Conservation (phyloP, 1,284 basidiomycete genomes). For the Puccinia polysora region DNA sequence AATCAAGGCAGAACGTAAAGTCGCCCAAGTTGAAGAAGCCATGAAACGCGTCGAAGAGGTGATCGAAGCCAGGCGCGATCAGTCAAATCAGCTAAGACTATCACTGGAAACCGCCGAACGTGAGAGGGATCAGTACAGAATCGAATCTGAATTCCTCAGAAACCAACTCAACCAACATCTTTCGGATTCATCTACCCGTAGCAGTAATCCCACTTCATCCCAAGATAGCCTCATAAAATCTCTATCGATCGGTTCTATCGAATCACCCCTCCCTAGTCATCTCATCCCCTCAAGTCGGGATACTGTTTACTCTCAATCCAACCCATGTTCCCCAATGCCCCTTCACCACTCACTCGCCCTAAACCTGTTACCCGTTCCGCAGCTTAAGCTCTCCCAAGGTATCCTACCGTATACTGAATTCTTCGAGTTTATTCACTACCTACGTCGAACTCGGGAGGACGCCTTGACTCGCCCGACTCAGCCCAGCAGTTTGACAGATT, state of each 20-base stretch:
- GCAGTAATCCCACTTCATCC: conserved; percentile 13
- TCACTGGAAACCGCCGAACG: conserved; percentile 16
- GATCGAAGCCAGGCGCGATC: conserved; percentile 72
- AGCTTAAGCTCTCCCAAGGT: conserved; percentile 43
- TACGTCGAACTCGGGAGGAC: conserved; percentile 65
- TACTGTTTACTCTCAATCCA: not conserved
- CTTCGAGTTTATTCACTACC: conserved; percentile 70
- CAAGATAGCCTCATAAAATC: conserved; percentile 5
- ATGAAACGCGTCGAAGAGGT: conserved; percentile 79
- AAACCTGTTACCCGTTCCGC: not conserved
- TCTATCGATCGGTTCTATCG: not conserved
- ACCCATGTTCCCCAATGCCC: not conserved
- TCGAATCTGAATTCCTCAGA: conserved; percentile 45
- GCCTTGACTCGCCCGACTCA: conserved; percentile 10
- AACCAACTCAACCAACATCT: conserved; percentile 16
- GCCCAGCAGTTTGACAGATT: conserved; percentile 36
- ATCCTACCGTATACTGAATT: conserved; percentile 77
- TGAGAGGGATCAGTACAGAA: conserved; percentile 27
- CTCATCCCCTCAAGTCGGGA: not conserved
- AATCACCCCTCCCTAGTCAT: not conserved
- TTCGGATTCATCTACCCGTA: not conserved
- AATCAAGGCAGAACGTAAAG: conserved; percentile 75
- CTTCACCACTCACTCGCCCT: not conserved
- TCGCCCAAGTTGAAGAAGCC: conserved; percentile 71
- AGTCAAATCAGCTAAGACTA: conserved; percentile 66